Evolutionary conservation across 805 yeast species (phyloP), one percentile per base, ranked within the genome.

Genomic region (Saturnispora dispora): DNA sequence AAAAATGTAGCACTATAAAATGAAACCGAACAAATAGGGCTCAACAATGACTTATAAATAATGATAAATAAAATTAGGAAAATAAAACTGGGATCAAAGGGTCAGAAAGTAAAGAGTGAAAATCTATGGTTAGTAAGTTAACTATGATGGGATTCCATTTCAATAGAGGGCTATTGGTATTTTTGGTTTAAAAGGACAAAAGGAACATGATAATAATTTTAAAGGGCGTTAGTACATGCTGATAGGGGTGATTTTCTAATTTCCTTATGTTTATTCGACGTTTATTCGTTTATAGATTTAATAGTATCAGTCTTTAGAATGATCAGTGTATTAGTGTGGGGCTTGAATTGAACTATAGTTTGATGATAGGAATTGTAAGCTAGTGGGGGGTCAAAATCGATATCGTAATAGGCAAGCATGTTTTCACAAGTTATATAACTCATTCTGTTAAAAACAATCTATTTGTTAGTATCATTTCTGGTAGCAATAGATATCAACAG

Each of bases 401-500:
- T 37, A 37, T 37, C 22, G 41, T 37, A 17, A 25, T 9, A 25
- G 41, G 41, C 25, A 37, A 18, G 41, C 23, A 37, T 46, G 43
- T 46, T 46, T 40, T 46, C 43, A 46, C 44, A 47, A 47, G 49
- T 28, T 11, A 17, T 47, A 27, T 23, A 47, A 18, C 49, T 41
- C 30, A 42, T 39, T 47, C 49, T 47, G 49, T 47, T 23, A 2
- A 23, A 40, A 40, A 7, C 9, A 39, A 18, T n/a, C 20, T 8
- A 5, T n/a, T n/a, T 47, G 45, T 47, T 47, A 39, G 44, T 47
- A 47, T 28, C 22, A 27, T 4, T n/a, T 10, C 9, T 11, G 7
- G 2, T 5, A 17, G 3, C 5, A 17, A 1, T 8, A 23, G 28
- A 22, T 13, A 8, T n/a, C 20, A 23, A 7, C 18, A 13, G 30